Evolutionary conservation across 2,329 filamentous ascomycete genomes (phyloP).

Genomic region (Curvularia sp.): DNA sequence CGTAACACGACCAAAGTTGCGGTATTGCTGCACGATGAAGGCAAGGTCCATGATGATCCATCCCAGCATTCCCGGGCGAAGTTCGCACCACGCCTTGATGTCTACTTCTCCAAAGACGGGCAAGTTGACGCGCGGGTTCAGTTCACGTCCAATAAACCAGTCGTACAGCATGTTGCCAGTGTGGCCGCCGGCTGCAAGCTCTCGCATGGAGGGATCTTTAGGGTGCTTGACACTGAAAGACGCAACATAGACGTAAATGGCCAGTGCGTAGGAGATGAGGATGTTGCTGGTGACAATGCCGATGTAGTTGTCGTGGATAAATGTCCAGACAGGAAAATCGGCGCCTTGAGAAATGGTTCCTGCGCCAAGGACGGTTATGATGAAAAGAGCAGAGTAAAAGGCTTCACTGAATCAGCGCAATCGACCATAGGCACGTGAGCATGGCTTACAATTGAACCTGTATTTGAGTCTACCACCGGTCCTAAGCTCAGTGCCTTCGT

Average conservation of each 20-base stretch:
- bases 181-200: slow-evolving; percentile 82
- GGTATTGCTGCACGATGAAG: slow-evolving; percentile 87
- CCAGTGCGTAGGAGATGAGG: slow-evolving; percentile 74
- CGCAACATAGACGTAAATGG: slow-evolving; percentile 79
- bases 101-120: slow-evolving; percentile 86
- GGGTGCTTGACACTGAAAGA: slow-evolving; percentile 79
- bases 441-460: slow-evolving; percentile 66
- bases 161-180: slow-evolving; percentile 89
- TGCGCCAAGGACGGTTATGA: slow-evolving; percentile 72
- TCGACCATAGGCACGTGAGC: slow-evolving; percentile 17
- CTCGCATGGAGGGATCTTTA: slow-evolving; percentile 74
- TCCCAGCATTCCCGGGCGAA: slow-evolving; percentile 88
- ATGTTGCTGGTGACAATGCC: slow-evolving; percentile 86
- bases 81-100: slow-evolving; percentile 87
- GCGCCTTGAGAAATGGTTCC: slow-evolving; percentile 80
- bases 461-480: slow-evolving; percentile 81
- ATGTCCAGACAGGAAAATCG: slow-evolving; percentile 88
- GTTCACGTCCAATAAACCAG: slow-evolving; percentile 94
- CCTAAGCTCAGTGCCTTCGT: slow-evolving; percentile 72
- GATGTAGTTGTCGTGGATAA: slow-evolving; percentile 88
- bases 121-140: slow-evolving; percentile 84
- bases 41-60: slow-evolving; percentile 87
- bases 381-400: slow-evolving; percentile 76
- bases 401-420: slow-evolving; percentile 59
- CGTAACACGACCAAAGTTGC: slow-evolving; percentile 79